Evolutionary conservation across 352 stramenopile species (phyloP), one percentile per base, ranked within the genome.

Genomic region (Phytophthora constricta): DNA sequence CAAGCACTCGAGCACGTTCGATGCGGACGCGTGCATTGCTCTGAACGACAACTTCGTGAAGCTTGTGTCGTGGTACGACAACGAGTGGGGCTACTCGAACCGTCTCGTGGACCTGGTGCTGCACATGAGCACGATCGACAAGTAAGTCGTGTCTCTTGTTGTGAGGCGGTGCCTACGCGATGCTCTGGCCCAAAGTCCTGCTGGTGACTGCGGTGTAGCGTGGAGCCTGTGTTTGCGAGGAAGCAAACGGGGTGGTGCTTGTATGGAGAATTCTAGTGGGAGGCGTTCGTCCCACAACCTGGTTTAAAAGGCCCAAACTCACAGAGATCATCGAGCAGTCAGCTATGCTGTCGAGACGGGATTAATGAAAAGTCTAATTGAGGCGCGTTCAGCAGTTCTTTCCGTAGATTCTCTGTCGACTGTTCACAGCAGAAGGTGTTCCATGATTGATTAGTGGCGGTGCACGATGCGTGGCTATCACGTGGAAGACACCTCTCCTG

Each of bases 21-120:
- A 79, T 34, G 71, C 67, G 20, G 50, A 62, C n/a, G 67, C 67
- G 11, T 63, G 67, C 45, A 74, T 74, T 49, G 67, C 61, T 63
- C 93, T 99, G 66, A 99, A 97, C 73, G 89, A 97, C 68, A 89
- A 97, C 78, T 99, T 99, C 76, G 96, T 99, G 65, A 99, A 99
- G 97, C 89, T 99, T 70, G 90, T 99, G 51, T 94, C 95, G 61
- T 99, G 97, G 97, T 99, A 99, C 82, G 98, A 99, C 89, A 99
- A 99, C 91, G 97, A 99, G 84, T 99, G 94, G 85, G 97, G 97
- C 69, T 99, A 99, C 96, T 98, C 86, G 68, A 91, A 90, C 90
- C 95, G 97, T 84, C 86, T 99, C 62, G 83, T 99, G 74, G 96
- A 99, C 82, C 80, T 99, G 54, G 97, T 99, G 79, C 89, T 93